Percentiles rank a stretch among this genome's conserved stretches.
phyloP scores from a whole-genome alignment of 345 rosid genomes.

The Crucihimalaya himalaica region DNA sequence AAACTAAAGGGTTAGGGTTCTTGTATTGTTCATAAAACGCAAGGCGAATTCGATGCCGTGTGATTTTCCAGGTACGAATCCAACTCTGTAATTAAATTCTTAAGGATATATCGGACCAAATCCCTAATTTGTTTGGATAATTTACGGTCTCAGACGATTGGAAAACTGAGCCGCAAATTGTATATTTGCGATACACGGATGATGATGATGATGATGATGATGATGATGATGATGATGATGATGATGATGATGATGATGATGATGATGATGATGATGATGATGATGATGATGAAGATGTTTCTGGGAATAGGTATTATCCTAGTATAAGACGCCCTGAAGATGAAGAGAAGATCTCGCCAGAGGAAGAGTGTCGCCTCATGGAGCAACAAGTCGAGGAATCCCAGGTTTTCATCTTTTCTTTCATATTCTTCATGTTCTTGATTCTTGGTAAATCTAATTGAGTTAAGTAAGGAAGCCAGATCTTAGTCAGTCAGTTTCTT shows the following conservation, averaged over 20 bases:
- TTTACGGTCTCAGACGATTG: conserved; percentile 1
- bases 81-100: not conserved
- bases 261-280: no score
- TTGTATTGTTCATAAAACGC: not conserved
- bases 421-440: not conserved
- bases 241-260: no score
- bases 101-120: not conserved
- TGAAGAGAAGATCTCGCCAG: not conserved
- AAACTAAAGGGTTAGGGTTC: not conserved
- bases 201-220: not conserved
- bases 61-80: not conserved
- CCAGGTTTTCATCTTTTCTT: not conserved
- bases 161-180: not conserved
- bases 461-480: not conserved
- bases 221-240: no score
- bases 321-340: conserved; percentile 5
- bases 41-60: not conserved
- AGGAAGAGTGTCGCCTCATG: not conserved
- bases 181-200: not conserved
- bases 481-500: no score
- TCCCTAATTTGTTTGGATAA: not conserved
- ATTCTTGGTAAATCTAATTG: not conserved
- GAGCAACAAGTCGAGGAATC: not conserved
- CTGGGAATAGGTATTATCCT: not conserved
- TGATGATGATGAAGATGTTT: no score